Conservation (phyloP, 306 rosid species). For the Trifolium dubium region DNA sequence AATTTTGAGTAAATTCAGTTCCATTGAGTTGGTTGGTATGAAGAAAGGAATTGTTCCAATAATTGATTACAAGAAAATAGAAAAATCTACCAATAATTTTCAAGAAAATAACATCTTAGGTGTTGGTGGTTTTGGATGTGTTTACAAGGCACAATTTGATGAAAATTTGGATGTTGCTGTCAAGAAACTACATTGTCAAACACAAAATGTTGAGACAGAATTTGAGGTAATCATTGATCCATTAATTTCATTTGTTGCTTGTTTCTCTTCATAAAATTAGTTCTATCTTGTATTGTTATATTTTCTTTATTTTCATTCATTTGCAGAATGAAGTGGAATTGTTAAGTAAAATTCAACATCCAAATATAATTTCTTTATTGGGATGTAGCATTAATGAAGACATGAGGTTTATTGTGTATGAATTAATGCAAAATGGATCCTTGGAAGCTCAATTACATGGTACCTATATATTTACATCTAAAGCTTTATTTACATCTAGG, state of each 20-base stretch:
- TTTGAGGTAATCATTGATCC: slow-evolving; percentile 59
- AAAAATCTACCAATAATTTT: slow-evolving; percentile 69
- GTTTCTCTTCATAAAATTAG: neutral
- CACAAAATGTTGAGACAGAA: slow-evolving; percentile 71
- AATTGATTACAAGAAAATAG: slow-evolving; percentile 73
- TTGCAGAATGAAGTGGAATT: slow-evolving; percentile 88
- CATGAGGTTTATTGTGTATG: slow-evolving; percentile 69
- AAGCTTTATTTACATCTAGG: too few relatives aligned
- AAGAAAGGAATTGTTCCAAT: slow-evolving; percentile 67
- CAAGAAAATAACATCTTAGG: slow-evolving; percentile 76
- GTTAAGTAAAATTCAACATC: slow-evolving; percentile 77
- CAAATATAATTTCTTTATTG: slow-evolving; percentile 73
- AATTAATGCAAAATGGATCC: slow-evolving; percentile 90
- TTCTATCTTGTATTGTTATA: neutral
- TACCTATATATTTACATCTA: too few relatives aligned
- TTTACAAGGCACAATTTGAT: slow-evolving; percentile 82
- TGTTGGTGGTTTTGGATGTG: slow-evolving; percentile 91
- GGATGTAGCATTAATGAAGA: slow-evolving; percentile 70
- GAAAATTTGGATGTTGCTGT: slow-evolving; percentile 75
- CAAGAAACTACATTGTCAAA: slow-evolving; percentile 70
- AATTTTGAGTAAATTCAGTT: slow-evolving; percentile 60
- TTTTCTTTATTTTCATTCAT: slow-evolving; percentile 22
- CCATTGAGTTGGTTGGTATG: slow-evolving; percentile 58
- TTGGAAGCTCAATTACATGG: slow-evolving; percentile 76
- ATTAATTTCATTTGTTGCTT: neutral